These are phyloP conservation scores for Parmelia sp. DNA, from an alignment of 495 filamentous ascomycete species.

Conservation along the genomic window DNA sequence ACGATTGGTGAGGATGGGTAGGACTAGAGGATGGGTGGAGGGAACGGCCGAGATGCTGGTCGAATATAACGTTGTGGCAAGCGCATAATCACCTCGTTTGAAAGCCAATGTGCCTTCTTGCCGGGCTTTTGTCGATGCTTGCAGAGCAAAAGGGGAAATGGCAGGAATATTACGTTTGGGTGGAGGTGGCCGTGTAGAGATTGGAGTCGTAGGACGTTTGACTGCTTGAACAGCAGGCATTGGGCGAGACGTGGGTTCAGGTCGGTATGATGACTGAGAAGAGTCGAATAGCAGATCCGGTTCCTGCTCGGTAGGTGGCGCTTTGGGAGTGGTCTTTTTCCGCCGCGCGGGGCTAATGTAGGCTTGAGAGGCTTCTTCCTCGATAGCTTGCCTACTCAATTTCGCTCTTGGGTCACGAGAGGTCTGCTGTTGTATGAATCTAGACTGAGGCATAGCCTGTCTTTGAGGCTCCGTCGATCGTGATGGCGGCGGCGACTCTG, in stretches of 20 bases:
- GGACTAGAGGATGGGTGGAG: constrained; percentile 71
- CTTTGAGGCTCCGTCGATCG: constrained; percentile 38
- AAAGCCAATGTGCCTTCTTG: constrained; percentile 77
- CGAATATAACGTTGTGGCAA: constrained; percentile 76
- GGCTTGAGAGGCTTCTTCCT: constrained; percentile 75
- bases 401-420: constrained; percentile 50
- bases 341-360: constrained; percentile 87
- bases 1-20: constrained; percentile 85
- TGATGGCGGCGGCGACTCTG: constrained; percentile 45
- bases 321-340: constrained; percentile 53
- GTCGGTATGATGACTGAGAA: constrained; percentile 34
- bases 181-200: constrained; percentile 39
- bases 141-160: constrained; percentile 59
- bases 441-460: constrained; percentile 44
- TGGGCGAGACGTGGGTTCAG: constrained; percentile 39
- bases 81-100: constrained; percentile 86
- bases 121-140: constrained; percentile 67
- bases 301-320: constrained; percentile 38
- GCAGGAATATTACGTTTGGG: constrained; percentile 60
- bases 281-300: constrained; percentile 53
- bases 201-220: constrained; percentile 33
- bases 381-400: constrained; percentile 62
- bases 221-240: constrained; percentile 30
- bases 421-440: constrained; percentile 35
- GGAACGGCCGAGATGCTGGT: constrained; percentile 69